phyloP scores from a whole-genome alignment of 257 asterid species.

The Solanum bulbocastanum region DNA sequence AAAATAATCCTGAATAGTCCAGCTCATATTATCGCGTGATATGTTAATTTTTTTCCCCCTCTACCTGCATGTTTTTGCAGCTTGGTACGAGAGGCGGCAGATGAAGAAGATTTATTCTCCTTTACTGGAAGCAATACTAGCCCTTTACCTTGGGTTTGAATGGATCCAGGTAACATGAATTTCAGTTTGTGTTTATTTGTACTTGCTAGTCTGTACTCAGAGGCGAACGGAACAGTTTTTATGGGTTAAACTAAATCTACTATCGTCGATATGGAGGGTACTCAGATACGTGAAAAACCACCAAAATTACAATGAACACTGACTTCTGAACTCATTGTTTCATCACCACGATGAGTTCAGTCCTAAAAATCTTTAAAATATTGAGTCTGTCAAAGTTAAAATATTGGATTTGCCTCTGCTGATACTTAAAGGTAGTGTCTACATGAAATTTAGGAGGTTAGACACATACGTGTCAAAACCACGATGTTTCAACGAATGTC shows the following conservation, averaged over 20 bases:
- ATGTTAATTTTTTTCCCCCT: background rate
- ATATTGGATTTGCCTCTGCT: background rate
- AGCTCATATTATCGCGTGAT: background rate
- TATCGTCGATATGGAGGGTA: background rate
- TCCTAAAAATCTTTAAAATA: background rate
- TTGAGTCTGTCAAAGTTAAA: background rate
- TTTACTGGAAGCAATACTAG: conserved; percentile 66
- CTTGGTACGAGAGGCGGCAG: conserved; percentile 90
- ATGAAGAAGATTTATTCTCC: conserved; percentile 97
- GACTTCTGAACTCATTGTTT: background rate
- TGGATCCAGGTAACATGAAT: conserved; percentile 71
- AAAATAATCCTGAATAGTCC: background rate
- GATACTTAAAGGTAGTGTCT: background rate
- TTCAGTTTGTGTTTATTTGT: background rate
- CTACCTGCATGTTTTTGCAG: conserved; percentile 25
- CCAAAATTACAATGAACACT: background rate
- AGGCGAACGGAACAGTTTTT: background rate
- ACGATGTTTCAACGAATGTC: background rate
- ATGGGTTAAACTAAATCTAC: background rate
- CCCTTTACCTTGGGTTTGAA: conserved; percentile 90
- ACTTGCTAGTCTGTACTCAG: background rate
- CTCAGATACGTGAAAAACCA: background rate
- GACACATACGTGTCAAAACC: background rate
- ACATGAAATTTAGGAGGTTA: background rate
- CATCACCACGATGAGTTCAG: background rate